Evolutionary conservation across 768 basidiomycete species (phyloP).

Genomic region (Mrakia hoshinonis): DNA sequence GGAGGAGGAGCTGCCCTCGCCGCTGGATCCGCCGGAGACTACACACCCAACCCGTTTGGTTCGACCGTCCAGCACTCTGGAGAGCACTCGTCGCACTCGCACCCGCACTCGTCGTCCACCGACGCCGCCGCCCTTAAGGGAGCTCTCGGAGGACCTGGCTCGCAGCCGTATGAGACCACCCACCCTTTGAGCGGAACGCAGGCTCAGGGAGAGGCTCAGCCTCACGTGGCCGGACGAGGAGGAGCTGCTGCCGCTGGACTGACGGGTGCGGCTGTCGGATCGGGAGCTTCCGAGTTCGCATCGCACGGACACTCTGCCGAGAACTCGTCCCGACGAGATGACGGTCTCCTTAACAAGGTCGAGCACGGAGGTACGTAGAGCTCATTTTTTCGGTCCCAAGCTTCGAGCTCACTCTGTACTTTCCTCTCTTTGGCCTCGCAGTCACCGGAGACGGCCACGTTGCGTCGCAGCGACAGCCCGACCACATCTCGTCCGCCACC

Average conservation of each 20-base stretch:
- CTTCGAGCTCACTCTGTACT: neutral
- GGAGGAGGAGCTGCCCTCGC: neutral
- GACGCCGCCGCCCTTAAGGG: neutral
- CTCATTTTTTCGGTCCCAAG: neutral
- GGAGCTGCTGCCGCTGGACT: neutral
- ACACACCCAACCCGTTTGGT: constrained; percentile 1
- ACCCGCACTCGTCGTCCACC: neutral
- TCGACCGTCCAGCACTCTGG: neutral
- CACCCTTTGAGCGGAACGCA: constrained; percentile 12
- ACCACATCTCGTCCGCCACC: too few relatives aligned
- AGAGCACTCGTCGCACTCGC: too few relatives aligned
- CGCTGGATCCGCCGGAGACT: neutral
- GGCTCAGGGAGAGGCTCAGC: constrained; percentile 2
- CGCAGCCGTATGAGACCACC: constrained; percentile 6
- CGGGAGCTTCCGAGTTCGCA: neutral
- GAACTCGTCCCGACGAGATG: constrained; percentile 16
- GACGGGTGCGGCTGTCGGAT: neutral
- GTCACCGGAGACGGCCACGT: too few relatives aligned
- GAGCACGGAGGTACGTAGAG: neutral
- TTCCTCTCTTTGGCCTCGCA: neutral
- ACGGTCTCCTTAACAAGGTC: neutral
- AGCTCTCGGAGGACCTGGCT: neutral
- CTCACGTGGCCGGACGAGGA: neutral
- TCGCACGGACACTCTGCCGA: constrained; percentile 18
- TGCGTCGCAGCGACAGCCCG: too few relatives aligned